These are phyloP conservation scores for Chimonanthus salicifolius DNA, from an alignment of 164 flowering plant species.

Conservation along the genomic window DNA sequence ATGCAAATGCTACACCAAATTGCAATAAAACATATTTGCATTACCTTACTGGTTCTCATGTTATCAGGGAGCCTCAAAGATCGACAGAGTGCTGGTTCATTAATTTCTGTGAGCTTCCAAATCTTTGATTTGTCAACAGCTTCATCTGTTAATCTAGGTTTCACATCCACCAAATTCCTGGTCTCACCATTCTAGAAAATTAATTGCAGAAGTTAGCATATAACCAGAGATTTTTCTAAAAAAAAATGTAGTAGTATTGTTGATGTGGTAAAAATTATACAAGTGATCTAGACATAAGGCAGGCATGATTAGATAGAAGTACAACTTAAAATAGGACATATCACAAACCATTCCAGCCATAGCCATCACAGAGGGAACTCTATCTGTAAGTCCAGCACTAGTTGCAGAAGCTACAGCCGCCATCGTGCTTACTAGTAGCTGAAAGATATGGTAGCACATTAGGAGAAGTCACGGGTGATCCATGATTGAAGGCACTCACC, in stretches of 20 bases:
- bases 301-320: too few species aligned
- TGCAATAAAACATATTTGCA: background rate
- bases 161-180: slow-evolving; percentile 53
- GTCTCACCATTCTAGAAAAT: slow-evolving; percentile 55
- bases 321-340: background rate
- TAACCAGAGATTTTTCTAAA: background rate
- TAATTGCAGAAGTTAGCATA: background rate
- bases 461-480: slow-evolving; percentile 8
- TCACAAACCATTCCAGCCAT: slow-evolving; percentile 56
- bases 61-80: slow-evolving; percentile 77
- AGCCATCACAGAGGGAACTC: slow-evolving; percentile 45
- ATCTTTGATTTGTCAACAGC: slow-evolving; percentile 62
- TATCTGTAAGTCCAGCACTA: slow-evolving; percentile 58
- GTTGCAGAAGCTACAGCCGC: slow-evolving; percentile 51
- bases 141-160: slow-evolving; percentile 74
- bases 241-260: too few species aligned
- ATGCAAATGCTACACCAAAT: background rate
- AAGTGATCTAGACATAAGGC: too few species aligned
- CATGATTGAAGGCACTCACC: background rate
- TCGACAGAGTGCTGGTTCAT: slow-evolving; percentile 70
- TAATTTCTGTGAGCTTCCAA: slow-evolving; percentile 83
- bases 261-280: too few species aligned
- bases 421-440: slow-evolving; percentile 56
- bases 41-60: slow-evolving; percentile 67
- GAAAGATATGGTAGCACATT: slow-evolving; percentile 19